Evolutionary conservation across 108 stramenopile genomes (phyloP), one percentile per base, ranked within the genome.

Genomic region (Stephanodiscus triporus): DNA sequence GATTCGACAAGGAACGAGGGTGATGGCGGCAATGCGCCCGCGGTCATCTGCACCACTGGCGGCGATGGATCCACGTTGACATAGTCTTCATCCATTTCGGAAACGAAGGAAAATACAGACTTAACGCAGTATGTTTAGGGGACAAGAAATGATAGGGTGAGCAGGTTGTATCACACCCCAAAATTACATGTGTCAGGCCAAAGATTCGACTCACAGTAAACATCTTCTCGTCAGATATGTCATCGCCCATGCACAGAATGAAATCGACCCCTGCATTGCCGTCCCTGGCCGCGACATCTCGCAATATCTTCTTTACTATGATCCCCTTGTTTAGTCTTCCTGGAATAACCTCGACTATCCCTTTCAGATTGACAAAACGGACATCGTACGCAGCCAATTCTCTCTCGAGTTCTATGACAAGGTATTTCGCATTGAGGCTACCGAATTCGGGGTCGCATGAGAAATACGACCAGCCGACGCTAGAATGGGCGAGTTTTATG

Each of bases 401-500:
- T 48, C 66, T 54, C 73, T 89, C 82, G 17, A 91, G 84, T 59
- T 93, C 91, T 13, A 53, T 55, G 23, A 77, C 85, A 2, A 94
- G 70, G 53, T 86, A 70, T 59, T 73, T 64, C 16, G 91, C 93
- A 60, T 91, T 90, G 42, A 84, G 88, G 17, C 59, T 59, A 13
- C 91, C 93, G 77, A 89, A 94, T 66, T 94, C 93, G 5, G 93
- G 93, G 62, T 94, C 93, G 0, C 88, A 83, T 9, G 83, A 60
- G 72, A 86, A 91, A 73, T 89, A 91, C 36, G 78, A 69, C 91
- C 91, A 94, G 36, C 86, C 81, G 17, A 91, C 43, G 42, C 89
- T 86, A 17, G 82, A 72, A 64, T 88, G 62, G 22, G 72, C 70
- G 9, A 81, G 10, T 29, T 73, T 78, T 40, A 78, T 78, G 50